Evolutionary conservation across 495 filamentous ascomycete species (phyloP).

Genomic region (Saxophila tyrrhenica): DNA sequence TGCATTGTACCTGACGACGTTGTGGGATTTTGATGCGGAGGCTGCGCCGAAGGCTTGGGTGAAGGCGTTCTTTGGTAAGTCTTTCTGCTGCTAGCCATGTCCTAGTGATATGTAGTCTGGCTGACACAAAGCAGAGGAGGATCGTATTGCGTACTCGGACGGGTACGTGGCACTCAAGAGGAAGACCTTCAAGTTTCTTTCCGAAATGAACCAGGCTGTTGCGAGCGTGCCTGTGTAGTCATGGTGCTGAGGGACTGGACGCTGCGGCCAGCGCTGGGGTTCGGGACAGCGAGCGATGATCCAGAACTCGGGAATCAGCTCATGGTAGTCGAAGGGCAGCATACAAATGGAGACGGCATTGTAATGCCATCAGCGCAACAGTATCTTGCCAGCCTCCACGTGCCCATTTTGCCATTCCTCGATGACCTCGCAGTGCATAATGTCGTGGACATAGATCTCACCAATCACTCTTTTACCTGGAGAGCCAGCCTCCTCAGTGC

Average conservation of each 20-base stretch:
- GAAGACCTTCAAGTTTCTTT: no score
- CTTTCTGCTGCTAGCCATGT: neutral
- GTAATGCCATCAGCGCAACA: neutral
- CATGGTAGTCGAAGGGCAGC: no score
- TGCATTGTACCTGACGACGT: neutral
- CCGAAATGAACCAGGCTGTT: no score
- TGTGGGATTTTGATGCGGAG: conserved; percentile 1
- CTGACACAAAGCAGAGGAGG: neutral
- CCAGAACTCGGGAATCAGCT: no score
- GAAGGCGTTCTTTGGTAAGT: conserved; percentile 2
- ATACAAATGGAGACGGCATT: no score
- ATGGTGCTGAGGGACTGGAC: no score
- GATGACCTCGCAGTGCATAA: neutral
- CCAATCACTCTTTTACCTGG: neutral
- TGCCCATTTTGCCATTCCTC: neutral
- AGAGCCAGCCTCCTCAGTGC: neutral
- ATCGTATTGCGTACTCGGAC: neutral
- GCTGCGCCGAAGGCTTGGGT: conserved; percentile 1
- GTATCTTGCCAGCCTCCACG: neutral
- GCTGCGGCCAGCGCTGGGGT: no score
- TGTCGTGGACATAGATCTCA: neutral
- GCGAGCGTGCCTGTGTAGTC: no score
- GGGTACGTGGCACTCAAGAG: neutral
- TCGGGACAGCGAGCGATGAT: no score
- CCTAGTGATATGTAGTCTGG: neutral